Base-by-base conservation (phyloP, 768 basidiomycete species). In the Leccinum rimulosum region DNA sequence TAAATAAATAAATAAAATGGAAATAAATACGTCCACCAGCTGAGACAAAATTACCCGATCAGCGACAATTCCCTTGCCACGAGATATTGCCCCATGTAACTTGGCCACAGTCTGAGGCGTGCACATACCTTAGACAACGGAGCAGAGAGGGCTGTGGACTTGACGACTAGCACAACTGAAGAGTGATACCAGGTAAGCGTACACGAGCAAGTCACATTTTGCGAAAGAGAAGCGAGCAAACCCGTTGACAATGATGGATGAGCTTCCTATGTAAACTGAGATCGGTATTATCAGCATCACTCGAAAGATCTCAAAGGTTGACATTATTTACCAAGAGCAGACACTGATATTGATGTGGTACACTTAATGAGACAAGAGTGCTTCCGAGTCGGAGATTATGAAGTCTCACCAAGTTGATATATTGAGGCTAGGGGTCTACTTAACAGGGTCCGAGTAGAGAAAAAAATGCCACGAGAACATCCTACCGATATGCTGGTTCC, bases 391-490 rank as follows among this genome's bases (percentile, higher is more conserved):
- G n/a, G 38, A n/a, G 17, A 40, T n/a, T n/a, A 40, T n/a, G 0
- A 33, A 14, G 15, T 48, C 59, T 55, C 43, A 60, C 59, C 54
- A 11, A 60, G 40, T 6, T 52, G 54, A 22, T 48, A 60, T 9
- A 49, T 22, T 15, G 50, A n/a, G n/a, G n/a, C 51, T 12, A 35
- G 3, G 17, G 55, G 59, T 17, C 59, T 60, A 43, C n/a, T 30
- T 17, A 6, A 31, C 12, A 45, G 4, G 12, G 30, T 4, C 38
- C n/a, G 38, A 40, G n/a, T 9, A 40, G 17, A 40, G n/a, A 40
- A 31, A 30, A 40, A 40, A n/a, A 40, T 8, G 17, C 38, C 38
- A 40, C 3, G 35, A 6, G 35, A 36, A 40, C 17, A 40, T 9
- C 58, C 11, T 36, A 59, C 58, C 54, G 43, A 54, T 43, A 59